A percentile compares a stretch with the other conserved stretches of the same genome.
phyloP scores from a whole-genome alignment of 768 basidiomycete species.

The Trametopsis cervina region DNA sequence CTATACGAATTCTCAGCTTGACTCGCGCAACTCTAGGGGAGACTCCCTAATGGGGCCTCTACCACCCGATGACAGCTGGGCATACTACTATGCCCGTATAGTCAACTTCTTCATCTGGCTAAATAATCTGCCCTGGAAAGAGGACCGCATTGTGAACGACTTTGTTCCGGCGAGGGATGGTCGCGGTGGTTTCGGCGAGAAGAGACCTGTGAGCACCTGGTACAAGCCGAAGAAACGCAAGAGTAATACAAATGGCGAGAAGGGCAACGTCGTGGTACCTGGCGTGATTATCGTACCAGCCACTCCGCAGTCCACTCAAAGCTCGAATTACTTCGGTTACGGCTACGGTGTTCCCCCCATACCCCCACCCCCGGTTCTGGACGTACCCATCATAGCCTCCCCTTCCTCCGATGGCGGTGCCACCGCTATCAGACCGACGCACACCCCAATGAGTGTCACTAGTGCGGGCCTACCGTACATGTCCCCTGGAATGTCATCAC shows the following conservation, averaged over 20 bases:
- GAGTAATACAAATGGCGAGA: background rate
- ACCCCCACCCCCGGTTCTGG: background rate
- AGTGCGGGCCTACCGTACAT: conserved; percentile 3
- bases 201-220: conserved; percentile 4
- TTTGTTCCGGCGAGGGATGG: conserved; percentile 10
- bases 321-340: background rate
- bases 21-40: conserved; percentile 2
- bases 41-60: background rate
- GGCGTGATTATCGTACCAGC: conserved; percentile 6
- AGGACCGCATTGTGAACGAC: conserved; percentile 6
- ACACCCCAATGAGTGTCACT: conserved; percentile 7
- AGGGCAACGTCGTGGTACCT: conserved; percentile 4
- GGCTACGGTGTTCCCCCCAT: background rate
- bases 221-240: conserved; percentile 5
- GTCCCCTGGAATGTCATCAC: conserved; percentile 10
- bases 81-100: conserved; percentile 7
- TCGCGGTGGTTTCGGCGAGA: conserved; percentile 1
- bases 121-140: conserved; percentile 5
- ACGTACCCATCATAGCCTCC: background rate
- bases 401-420: conserved; percentile 6
- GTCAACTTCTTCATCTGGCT: conserved; percentile 1
- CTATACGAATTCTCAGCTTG: conserved; percentile 1
- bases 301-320: conserved; percentile 1
- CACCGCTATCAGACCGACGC: conserved; percentile 9
- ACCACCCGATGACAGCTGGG: conserved; percentile 10